Base-by-base conservation (phyloP, 140 eudicot species). In the Stevia rebaudiana region DNA sequence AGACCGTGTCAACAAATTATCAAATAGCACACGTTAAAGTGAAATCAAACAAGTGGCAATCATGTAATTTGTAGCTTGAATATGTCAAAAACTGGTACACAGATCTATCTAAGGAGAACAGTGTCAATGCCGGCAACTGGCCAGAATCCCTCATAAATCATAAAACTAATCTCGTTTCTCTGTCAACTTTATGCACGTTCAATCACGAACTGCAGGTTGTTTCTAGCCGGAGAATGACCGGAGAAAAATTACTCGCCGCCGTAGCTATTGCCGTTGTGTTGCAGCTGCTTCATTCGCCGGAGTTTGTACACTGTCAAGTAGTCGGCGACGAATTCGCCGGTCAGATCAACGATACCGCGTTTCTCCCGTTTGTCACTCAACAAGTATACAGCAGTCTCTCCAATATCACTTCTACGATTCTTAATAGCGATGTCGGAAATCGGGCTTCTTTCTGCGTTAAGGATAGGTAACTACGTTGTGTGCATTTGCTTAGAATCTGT, bases 361-460 rank as follows among this genome's bases (percentile, higher is more conserved):
- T 75, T 19, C 73, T 75, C 1, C 84, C 84, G 6, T 78, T 74
- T 35, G 36, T 79, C 24, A 81, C 95, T 8, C 80, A 70, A 59
- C 11, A 53, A 30, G 79, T 81, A 13, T 79, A 88, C 55, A 30
- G 28, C 50, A 67, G 78, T n/a, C 70, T 88, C 11, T 61, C 86
- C 11, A 84, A 80, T 68, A 72, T 77, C 23, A 88, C 96, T 58
- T 69, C 82, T 11, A 40, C 73, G 4, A 51, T 87, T 55, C 76
- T 88, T 16, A 33, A 58, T 16, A 75, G 75, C 40, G 73, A 78
- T 23, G 61, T 88, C 5, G 78, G 76, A 24, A 59, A 72, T 33
- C 79, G 68, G 49, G 77, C 85, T 56, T 63, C 74, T 44, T 84
- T 78, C 72, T 88, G 96, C 76, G 69, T 82, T 61, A 65, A 76